Base-by-base conservation (phyloP, 2,329 filamentous ascomycete species). In the Akanthomyces dipterigenus region DNA sequence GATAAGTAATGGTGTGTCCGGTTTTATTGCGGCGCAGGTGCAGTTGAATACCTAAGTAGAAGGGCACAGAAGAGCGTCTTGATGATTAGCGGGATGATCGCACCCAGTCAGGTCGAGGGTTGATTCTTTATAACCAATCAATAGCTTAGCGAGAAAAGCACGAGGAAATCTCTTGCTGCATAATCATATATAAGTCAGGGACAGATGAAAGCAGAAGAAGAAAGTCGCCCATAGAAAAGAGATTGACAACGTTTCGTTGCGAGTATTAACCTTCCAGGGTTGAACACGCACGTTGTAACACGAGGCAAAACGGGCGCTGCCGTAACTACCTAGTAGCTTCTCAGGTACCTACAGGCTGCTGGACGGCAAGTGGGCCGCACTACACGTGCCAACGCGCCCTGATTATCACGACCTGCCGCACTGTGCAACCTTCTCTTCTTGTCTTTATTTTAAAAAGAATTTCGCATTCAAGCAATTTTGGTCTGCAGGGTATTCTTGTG, bases 1-100 rank as follows among this genome's bases (percentile, higher is more conserved):
- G 89, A 76, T 97, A 58, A 96, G 92, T 72, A 97, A 93, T 72
- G 92, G 90, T 0, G 88, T 93, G 1, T 83, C 89, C 65, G 93
- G 93, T 0, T 96, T 96, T 66, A 78, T 87, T 14, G 77, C 72
- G 62, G 83, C 82, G 0, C 76, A 66, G 45, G 65, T 82, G 38
- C 66, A 63, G 20, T 64, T 77, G 16, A 59, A 45, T 58, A n/a
- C n/a, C n/a, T n/a, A 42, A 63, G 61, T 45, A 50, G 40, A 20
- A 9, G n/a, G 18, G 14, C 28, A 55, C 24, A 14, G n/a, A n/a
- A 18, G 18, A 5, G 16, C 31, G 46, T 31, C 55, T 48, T 45
- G 43, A 34, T 11, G 11, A 2, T 38, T 45, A 45, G 43, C 34
- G 55, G 43, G 55, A 58, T 24, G 6, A 42, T 40, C 18, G 14